phyloP scores from a whole-genome alignment of 2,329 filamentous ascomycete species.

The Lecanicillium sp. region DNA sequence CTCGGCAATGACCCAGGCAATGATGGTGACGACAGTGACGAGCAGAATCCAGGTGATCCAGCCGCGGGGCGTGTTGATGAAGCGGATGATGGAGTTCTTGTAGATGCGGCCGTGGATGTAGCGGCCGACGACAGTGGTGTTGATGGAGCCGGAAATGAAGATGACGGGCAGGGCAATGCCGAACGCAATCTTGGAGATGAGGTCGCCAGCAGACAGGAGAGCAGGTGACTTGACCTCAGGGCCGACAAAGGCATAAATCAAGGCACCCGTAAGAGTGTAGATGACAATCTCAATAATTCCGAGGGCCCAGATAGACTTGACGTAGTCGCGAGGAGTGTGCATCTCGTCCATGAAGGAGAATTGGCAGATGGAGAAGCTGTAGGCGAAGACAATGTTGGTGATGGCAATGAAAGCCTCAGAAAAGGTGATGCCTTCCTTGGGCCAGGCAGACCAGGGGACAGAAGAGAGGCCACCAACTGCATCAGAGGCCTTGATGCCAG shows the following conservation, averaged over 20 bases:
- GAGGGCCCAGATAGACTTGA: slow-evolving; percentile 52
- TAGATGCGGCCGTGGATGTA: slow-evolving; percentile 40
- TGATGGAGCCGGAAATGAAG: slow-evolving; percentile 66
- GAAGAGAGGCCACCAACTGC: slow-evolving; percentile 21
- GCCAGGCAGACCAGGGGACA: slow-evolving; percentile 37
- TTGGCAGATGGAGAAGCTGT: slow-evolving; percentile 47
- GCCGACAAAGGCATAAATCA: slow-evolving; percentile 65
- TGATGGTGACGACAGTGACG: slow-evolving; percentile 47
- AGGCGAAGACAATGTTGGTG: slow-evolving; percentile 65
- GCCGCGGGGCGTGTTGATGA: slow-evolving; percentile 37
- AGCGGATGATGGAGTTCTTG: slow-evolving; percentile 33
- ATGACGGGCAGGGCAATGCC: slow-evolving; percentile 66
- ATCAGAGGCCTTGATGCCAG: slow-evolving; percentile 38
- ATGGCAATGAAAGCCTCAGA: slow-evolving; percentile 52
- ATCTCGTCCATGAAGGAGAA: slow-evolving; percentile 48
- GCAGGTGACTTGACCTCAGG: slow-evolving; percentile 57
- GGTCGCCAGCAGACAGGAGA: slow-evolving; percentile 52
- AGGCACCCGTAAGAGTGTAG: slow-evolving; percentile 58
- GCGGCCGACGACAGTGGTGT: slow-evolving; percentile 40
- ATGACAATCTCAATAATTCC: slow-evolving; percentile 55
- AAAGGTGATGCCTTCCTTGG: slow-evolving; percentile 37
- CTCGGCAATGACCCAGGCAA: slow-evolving; percentile 65
- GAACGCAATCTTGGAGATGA: slow-evolving; percentile 60
- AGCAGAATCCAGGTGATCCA: slow-evolving; percentile 53
- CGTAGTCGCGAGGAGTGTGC: slow-evolving; percentile 38